Evolutionary conservation across 441 rosid genomes (phyloP).

Genomic region (Eugenia klotzschiana): DNA sequence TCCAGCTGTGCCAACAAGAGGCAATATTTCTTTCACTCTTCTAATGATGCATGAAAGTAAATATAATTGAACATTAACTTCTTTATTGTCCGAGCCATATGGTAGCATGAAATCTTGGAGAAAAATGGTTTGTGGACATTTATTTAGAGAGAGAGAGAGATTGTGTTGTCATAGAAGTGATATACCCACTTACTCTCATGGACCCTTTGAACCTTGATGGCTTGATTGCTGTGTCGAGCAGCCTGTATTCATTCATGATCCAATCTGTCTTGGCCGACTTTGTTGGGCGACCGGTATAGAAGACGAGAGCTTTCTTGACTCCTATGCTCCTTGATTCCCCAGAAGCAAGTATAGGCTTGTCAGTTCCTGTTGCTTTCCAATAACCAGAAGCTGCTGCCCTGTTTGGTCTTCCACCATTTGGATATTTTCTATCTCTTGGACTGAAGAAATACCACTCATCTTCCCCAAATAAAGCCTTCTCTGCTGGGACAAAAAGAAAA

Average conservation of each 20-base stretch:
- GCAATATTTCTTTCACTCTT: background rate
- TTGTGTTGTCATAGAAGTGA: background rate
- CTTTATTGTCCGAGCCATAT: background rate
- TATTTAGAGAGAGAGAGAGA: background rate
- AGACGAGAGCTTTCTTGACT: constrained; percentile 41
- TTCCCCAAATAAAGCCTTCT: constrained; percentile 38
- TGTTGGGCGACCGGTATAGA: constrained; percentile 31
- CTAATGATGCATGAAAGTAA: background rate
- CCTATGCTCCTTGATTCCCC: constrained; percentile 19
- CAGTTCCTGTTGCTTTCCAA: constrained; percentile 39
- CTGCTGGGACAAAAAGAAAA: constrained; percentile 7
- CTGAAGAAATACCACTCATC: constrained; percentile 49
- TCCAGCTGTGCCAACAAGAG: constrained; percentile 22
- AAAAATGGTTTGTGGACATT: background rate
- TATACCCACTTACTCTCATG: constrained; percentile 32
- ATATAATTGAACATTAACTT: background rate
- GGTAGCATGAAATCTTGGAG: background rate
- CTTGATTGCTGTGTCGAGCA: constrained; percentile 9
- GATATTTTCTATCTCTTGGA: constrained; percentile 44
- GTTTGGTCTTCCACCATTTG: constrained; percentile 40
- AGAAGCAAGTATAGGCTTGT: constrained; percentile 27
- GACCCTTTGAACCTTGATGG: constrained; percentile 19
- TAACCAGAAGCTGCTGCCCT: constrained; percentile 40
- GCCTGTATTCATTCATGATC: constrained; percentile 42
- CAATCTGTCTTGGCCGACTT: constrained; percentile 35